phyloP scores from a whole-genome alignment of 257 asterid species.

The Nicotiana tabacum region DNA sequence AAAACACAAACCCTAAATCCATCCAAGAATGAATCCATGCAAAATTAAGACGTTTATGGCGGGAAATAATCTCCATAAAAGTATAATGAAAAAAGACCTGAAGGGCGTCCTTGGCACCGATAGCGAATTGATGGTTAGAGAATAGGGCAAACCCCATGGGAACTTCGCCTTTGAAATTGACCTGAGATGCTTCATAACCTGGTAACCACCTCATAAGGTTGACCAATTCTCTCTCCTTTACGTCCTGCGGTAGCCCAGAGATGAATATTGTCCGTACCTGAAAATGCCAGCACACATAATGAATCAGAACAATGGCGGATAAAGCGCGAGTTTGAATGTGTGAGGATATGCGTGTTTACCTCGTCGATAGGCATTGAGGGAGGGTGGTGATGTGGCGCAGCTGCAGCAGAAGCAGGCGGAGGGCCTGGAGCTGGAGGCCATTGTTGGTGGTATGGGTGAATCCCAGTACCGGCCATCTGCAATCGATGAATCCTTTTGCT shows the following conservation, averaged over 20 bases:
- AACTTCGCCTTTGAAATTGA: conserved; percentile 89
- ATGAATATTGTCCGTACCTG: conserved; percentile 83
- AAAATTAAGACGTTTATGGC: background rate
- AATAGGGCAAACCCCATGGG: conserved; percentile 98
- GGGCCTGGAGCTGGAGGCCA: conserved; percentile 59
- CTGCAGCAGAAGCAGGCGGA: conserved; percentile 19
- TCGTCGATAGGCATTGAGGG: conserved; percentile 35
- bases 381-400: conserved; percentile 33
- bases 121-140: conserved; percentile 68
- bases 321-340: background rate
- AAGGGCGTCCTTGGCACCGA: conserved; percentile 93
- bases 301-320: background rate
- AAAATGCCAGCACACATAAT: background rate
- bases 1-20: conserved; percentile 77
- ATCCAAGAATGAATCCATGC: background rate
- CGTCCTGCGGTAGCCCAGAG: conserved; percentile 96
- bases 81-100: conserved; percentile 38
- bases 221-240: conserved; percentile 95
- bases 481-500: background rate
- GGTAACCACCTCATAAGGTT: conserved; percentile 93
- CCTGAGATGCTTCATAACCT: conserved; percentile 98
- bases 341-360: conserved; percentile 12
- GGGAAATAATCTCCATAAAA: background rate
- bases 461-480: conserved; percentile 56
- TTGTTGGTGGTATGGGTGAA: conserved; percentile 80